Conservation (phyloP, 2,329 filamentous ascomycete species). For the Verticillium klebahnii region DNA sequence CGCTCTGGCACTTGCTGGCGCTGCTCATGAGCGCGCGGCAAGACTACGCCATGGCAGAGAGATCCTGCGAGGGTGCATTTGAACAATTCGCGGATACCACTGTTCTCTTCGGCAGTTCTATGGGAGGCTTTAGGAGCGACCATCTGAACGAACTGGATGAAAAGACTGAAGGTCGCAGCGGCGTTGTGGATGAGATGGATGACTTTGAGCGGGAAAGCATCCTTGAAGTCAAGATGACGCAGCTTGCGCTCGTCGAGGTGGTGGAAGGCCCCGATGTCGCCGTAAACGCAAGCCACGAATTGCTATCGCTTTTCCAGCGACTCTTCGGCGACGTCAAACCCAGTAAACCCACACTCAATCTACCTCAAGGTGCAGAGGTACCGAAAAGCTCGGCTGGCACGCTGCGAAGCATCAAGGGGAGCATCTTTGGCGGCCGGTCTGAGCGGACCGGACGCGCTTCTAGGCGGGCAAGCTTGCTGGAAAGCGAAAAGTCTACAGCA, state of each 20-base stretch:
- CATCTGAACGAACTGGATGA: conserved; percentile 52
- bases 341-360: conserved; percentile 5
- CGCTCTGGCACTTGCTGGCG: conserved; percentile 87
- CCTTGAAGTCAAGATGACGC: conserved; percentile 94
- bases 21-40: conserved; percentile 82
- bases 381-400: conserved; percentile 70
- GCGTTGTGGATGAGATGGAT: conserved; percentile 74
- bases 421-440: conserved; percentile 66
- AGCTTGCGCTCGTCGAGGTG: conserved; percentile 77
- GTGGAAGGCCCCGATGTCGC: conserved; percentile 79
- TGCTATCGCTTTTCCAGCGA: conserved; percentile 75
- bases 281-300: conserved; percentile 81
- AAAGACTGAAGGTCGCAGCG: conserved; percentile 25
- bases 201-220: conserved; percentile 80
- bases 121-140: conserved; percentile 57
- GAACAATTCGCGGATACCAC: conserved; percentile 77
- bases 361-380: conserved; percentile 41
- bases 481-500: conserved; percentile 29
- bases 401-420: conserved; percentile 64
- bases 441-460: conserved; percentile 6
- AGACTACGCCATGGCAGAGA: conserved; percentile 74
- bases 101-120: conserved; percentile 62
- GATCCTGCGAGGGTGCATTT: conserved; percentile 84
- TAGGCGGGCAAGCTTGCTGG: conserved; percentile 30
- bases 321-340: conserved; percentile 61